Conservation (phyloP, 331 rosid genomes). For the Malus hybrid region DNA sequence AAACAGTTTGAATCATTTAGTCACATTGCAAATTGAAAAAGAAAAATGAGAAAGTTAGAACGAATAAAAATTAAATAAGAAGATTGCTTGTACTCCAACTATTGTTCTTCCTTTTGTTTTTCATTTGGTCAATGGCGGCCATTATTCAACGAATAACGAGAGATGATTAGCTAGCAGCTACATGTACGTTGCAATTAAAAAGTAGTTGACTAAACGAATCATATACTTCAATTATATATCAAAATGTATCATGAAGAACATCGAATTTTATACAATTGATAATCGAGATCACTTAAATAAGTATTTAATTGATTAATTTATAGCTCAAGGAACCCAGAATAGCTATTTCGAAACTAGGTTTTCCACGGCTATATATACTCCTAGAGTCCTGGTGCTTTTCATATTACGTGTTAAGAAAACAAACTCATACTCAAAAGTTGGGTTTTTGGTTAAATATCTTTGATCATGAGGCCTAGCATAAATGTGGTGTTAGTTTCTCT, state of each 20-base stretch:
- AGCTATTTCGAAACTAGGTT: background rate
- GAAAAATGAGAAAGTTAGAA: too few relatives aligned
- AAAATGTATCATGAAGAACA: background rate
- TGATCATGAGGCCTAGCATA: background rate
- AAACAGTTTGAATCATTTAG: too few relatives aligned
- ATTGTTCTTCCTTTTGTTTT: background rate
- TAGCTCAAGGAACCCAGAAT: background rate
- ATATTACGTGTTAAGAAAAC: background rate
- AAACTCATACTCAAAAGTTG: background rate
- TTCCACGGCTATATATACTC: background rate
- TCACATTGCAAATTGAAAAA: too few relatives aligned
- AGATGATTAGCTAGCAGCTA: background rate
- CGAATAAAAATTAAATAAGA: too few relatives aligned
- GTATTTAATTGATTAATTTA: background rate
- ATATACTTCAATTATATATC: background rate
- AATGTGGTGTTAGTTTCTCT: slow-evolving; percentile 7
- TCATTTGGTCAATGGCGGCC: background rate
- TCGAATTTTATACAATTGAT: background rate
- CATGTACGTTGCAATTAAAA: background rate
- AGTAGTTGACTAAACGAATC: background rate
- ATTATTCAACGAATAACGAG: background rate
- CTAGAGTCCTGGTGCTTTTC: background rate
- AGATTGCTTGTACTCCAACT: too few relatives aligned
- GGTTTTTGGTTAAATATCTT: background rate
- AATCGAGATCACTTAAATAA: background rate